These are phyloP conservation scores for Phycomyces nitens DNA, from an alignment of 192 early-diverging fungal genomes.

Conservation along the genomic window DNA sequence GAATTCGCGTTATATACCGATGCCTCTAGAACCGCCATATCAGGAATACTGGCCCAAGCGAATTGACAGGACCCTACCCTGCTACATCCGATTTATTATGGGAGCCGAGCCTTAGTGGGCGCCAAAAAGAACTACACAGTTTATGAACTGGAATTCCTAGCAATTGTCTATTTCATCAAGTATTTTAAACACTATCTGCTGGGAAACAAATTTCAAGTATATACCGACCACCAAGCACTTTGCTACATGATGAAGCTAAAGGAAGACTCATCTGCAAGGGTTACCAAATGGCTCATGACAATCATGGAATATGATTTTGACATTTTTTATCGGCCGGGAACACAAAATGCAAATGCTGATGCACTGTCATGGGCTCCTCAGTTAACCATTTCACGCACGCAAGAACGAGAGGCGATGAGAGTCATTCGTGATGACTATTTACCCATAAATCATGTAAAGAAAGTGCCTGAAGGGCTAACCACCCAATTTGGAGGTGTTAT, in stretches of 20 bases:
- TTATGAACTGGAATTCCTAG: conserved; percentile 3
- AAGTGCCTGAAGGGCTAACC: neutral
- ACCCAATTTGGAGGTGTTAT: neutral
- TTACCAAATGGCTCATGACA: neutral
- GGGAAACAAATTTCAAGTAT: neutral
- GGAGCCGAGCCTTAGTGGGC: too few relatives aligned
- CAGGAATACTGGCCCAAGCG: conserved; percentile 9
- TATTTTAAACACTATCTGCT: neutral
- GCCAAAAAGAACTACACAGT: neutral
- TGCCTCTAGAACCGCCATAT: neutral
- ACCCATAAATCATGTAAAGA: neutral
- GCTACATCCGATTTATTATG: neutral
- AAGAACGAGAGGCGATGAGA: neutral
- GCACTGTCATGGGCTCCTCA: neutral
- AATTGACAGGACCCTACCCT: neutral
- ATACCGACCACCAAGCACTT: neutral
- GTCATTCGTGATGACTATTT: neutral
- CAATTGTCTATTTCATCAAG: conserved; percentile 4
- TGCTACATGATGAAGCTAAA: conserved; percentile 1
- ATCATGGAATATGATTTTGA: conserved; percentile 13
- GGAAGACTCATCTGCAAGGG: neutral
- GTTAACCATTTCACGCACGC: neutral
- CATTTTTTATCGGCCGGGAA: conserved; percentile 5
- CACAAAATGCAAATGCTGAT: conserved; percentile 1
- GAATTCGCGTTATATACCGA: conserved; percentile 8